These are phyloP conservation scores for Aphanomyces cochlioides DNA, from an alignment of 352 stramenopile species.

Conservation along the genomic window DNA sequence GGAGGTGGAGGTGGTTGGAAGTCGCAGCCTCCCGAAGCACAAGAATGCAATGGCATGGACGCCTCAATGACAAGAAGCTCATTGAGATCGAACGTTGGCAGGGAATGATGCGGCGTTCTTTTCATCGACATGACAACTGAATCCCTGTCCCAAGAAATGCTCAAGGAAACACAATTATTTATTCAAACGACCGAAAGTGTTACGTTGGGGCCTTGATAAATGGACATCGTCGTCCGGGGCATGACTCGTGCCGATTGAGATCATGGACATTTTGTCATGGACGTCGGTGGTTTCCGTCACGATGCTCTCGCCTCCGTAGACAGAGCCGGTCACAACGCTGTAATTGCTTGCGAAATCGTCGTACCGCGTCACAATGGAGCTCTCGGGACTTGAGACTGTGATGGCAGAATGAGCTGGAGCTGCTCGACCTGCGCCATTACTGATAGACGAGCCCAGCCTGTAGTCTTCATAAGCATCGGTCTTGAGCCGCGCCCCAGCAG, in stretches of 20 bases:
- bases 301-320: neutral
- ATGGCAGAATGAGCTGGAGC: neutral
- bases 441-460: too few species aligned
- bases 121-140: neutral
- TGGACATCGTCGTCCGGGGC: too few species aligned
- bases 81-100: neutral
- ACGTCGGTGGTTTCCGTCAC: neutral
- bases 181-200: too few species aligned
- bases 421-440: too few species aligned
- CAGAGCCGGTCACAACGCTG: neutral
- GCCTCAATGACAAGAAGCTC: slow-evolving; percentile 6
- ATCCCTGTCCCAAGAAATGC: neutral
- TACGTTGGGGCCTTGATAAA: too few species aligned
- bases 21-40: neutral
- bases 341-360: slow-evolving; percentile 6
- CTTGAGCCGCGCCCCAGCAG: neutral
- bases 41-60: slow-evolving; percentile 7
- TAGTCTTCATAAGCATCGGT: neutral
- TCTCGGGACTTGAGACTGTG: slow-evolving; percentile 13
- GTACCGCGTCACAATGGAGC: slow-evolving; percentile 21
- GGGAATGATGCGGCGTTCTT: neutral
- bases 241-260: neutral
- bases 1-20: neutral
- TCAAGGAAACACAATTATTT: neutral
- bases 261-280: neutral